A percentile compares a stretch with the other conserved stretches of the same genome.
These are phyloP conservation scores for Furcasterigmium furcatum DNA, from an alignment of 2,329 filamentous ascomycete species.

Conservation along the genomic window DNA sequence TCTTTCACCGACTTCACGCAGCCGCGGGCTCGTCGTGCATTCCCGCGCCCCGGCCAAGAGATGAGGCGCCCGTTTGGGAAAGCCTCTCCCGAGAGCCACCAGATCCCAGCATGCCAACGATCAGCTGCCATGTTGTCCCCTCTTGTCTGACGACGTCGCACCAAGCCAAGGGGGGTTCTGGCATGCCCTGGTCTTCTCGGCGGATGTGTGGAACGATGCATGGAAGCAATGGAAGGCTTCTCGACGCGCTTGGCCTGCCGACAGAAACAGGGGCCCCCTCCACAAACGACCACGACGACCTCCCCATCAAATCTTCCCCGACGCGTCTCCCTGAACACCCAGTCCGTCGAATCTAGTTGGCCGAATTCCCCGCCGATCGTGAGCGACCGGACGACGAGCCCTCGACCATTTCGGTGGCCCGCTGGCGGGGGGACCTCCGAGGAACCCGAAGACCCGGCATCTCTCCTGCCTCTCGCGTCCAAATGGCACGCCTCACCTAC, in stretches of 20 bases:
- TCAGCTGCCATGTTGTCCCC: too few relatives aligned
- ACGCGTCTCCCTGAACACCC: neutral
- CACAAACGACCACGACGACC: neutral
- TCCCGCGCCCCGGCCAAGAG: too few relatives aligned
- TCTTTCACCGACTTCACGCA: too few relatives aligned
- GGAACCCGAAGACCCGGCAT: neutral
- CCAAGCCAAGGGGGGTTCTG: too few relatives aligned
- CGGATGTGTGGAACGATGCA: neutral
- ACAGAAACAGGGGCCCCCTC: neutral
- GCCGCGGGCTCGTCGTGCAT: too few relatives aligned
- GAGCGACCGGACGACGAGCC: neutral
- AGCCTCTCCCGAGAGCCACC: too few relatives aligned
- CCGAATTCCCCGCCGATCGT: neutral
- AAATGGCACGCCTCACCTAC: neutral
- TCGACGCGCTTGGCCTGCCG: neutral
- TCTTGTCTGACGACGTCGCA: too few relatives aligned
- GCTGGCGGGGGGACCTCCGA: neutral
- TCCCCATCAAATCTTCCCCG: neutral
- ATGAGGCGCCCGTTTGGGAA: too few relatives aligned
- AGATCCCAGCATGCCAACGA: too few relatives aligned
- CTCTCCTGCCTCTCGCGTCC: slow-evolving; percentile 2
- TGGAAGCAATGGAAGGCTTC: neutral
- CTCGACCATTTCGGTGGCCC: neutral
- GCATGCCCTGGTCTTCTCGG: neutral
- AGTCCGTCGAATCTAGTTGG: neutral